Conservation (phyloP, 805 yeast species). For the Nakazawaea siamensis region DNA sequence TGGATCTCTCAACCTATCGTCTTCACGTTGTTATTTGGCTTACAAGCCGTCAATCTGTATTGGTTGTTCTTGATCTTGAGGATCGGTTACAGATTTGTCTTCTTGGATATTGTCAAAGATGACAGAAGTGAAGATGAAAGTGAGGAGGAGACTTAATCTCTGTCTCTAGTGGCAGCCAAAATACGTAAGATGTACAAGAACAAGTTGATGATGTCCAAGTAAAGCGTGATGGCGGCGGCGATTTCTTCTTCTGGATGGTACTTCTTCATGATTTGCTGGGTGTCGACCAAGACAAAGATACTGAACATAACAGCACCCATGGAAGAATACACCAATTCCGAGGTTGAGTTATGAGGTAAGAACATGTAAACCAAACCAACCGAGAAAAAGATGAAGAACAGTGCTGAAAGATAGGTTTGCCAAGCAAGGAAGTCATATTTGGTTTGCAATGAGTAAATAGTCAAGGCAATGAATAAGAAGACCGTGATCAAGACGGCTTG, state of each 20-base stretch:
- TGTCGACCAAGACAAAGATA: conserved; percentile 69
- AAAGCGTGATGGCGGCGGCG: conserved; percentile 69
- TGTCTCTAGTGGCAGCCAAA: conserved; percentile 26
- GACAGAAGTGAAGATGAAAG: conserved; percentile 85
- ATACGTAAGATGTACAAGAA: conserved; percentile 71
- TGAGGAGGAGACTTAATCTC: conserved; percentile 28
- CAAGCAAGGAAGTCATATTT: conserved; percentile 67
- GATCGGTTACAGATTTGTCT: conserved; percentile 59
- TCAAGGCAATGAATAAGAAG: conserved; percentile 67
- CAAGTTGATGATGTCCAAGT: conserved; percentile 76
- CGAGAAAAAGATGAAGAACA: conserved; percentile 62
- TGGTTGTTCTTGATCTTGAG: conserved; percentile 83
- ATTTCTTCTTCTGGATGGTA: conserved; percentile 79
- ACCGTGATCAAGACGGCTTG: conserved; percentile 66
- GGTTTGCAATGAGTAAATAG: conserved; percentile 69
- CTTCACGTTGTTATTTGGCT: conserved; percentile 63
- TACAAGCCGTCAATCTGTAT: conserved; percentile 79
- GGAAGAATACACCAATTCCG: conserved; percentile 60
- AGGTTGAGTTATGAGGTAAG: conserved; percentile 47
- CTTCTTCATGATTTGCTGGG: conserved; percentile 69
- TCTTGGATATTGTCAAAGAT: conserved; percentile 57
- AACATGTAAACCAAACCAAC: conserved; percentile 65
- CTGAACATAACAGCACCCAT: conserved; percentile 70
- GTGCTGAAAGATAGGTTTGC: conserved; percentile 48
- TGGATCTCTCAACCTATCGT: conserved; percentile 92